phyloP scores from a whole-genome alignment of 2,329 filamentous ascomycete genomes.

The Alternaria incomplexa region DNA sequence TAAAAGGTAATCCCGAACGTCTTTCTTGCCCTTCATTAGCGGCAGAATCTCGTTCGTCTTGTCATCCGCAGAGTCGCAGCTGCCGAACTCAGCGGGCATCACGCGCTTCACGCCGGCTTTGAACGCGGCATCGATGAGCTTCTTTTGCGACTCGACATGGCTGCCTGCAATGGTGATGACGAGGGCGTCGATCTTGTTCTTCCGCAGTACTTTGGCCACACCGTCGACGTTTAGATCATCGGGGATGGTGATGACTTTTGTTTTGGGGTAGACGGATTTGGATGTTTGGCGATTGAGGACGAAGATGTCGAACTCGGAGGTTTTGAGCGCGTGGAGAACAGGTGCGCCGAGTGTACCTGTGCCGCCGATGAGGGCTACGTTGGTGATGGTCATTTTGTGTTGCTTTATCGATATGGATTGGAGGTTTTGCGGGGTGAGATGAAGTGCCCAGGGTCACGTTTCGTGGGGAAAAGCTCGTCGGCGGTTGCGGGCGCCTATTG shows the following conservation, averaged over 20 bases:
- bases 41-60: conserved; percentile 55
- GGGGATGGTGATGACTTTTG: conserved; percentile 51
- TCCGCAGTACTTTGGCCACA: conserved; percentile 49
- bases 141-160: conserved; percentile 54
- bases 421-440: background rate
- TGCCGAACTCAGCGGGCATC: conserved; percentile 66
- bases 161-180: conserved; percentile 57
- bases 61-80: conserved; percentile 51
- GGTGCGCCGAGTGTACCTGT: conserved; percentile 44
- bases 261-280: conserved; percentile 49
- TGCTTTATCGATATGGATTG: too few relatives aligned
- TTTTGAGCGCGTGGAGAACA: conserved; percentile 41
- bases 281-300: conserved; percentile 45
- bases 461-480: too few relatives aligned
- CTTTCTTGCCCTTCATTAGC: conserved; percentile 60
- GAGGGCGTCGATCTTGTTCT: conserved; percentile 57
- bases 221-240: conserved; percentile 44
- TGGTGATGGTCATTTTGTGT: conserved; percentile 32
- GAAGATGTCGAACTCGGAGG: conserved; percentile 39
- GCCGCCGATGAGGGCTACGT: conserved; percentile 52
- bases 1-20: conserved; percentile 51
- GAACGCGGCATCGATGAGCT: conserved; percentile 64
- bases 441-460: background rate
- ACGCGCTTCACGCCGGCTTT: conserved; percentile 65
- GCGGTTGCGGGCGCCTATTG: background rate